These are phyloP conservation scores for Begonia peltatifolia DNA, from an alignment of 306 rosid species.

Conservation along the genomic window DNA sequence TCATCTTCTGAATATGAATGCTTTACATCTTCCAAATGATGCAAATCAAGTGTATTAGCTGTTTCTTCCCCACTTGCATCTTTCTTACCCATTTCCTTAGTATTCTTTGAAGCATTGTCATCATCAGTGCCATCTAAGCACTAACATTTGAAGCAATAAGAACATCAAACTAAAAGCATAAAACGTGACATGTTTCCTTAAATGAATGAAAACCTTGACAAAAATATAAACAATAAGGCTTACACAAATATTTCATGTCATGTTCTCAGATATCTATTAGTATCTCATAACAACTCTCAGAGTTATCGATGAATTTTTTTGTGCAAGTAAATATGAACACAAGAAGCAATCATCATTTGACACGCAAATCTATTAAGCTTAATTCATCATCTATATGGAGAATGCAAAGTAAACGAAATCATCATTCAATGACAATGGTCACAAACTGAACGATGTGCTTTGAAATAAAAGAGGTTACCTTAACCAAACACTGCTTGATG, in stretches of 20 bases:
- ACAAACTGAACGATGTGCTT: neutral
- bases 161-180: conserved; percentile 1
- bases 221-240: no score
- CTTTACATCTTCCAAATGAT: conserved; percentile 28
- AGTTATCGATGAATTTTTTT: no score
- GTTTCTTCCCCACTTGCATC: conserved; percentile 25
- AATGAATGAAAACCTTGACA: neutral
- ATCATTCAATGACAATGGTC: no score
- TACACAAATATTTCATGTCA: no score
- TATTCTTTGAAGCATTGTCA: conserved; percentile 32
- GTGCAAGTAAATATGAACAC: no score
- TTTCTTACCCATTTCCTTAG: conserved; percentile 36
- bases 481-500: conserved; percentile 56
- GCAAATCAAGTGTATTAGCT: conserved; percentile 30
- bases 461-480: conserved; percentile 28
- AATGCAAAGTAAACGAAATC: no score
- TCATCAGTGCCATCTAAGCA: conserved; percentile 50
- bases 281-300: no score
- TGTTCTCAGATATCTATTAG: no score
- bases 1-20: conserved; percentile 33
- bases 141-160: conserved; percentile 23
- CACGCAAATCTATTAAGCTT: no score
- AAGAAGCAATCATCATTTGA: no score
- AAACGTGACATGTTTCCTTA: neutral
- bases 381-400: no score